phyloP scores from a whole-genome alignment of 208 protist species.

The Wallacemonas sp. region DNA sequence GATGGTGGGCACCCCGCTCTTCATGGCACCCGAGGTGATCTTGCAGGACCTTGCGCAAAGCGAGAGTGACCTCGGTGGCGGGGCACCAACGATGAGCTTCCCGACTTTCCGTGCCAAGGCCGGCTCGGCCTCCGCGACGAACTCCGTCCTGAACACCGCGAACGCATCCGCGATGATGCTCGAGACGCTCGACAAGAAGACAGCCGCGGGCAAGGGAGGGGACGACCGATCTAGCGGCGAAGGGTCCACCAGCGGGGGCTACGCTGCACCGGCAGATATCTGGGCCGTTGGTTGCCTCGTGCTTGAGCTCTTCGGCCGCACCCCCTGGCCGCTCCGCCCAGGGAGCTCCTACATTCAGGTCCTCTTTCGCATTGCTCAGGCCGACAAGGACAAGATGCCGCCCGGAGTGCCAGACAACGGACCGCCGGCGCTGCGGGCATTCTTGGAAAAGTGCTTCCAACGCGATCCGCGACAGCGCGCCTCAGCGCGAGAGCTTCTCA shows the following conservation, averaged over 20 bases:
- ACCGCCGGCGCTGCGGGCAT: constrained; percentile 28
- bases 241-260: constrained; percentile 23
- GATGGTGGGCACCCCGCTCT: constrained; percentile 82
- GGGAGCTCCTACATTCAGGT: constrained; percentile 52
- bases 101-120: neutral
- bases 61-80: neutral
- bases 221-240: neutral
- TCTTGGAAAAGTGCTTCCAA: constrained; percentile 64
- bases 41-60: constrained; percentile 13
- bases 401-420: constrained; percentile 60
- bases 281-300: constrained; percentile 87
- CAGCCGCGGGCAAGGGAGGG: neutral
- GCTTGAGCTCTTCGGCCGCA: constrained; percentile 74
- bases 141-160: neutral
- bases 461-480: constrained; percentile 47
- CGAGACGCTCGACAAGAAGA: neutral
- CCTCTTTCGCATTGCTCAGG: constrained; percentile 70
- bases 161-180: neutral
- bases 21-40: constrained; percentile 90
- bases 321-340: constrained; percentile 45
- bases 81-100: constrained; percentile 9
- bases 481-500: constrained; percentile 55
- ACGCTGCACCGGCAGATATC: constrained; percentile 72
- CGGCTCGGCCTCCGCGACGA: neutral
- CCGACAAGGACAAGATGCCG: constrained; percentile 44